A percentile compares a stretch with the other conserved stretches of the same genome.
phyloP scores from a whole-genome alignment of 2,329 filamentous ascomycete species.

The Trichoderma sp. region DNA sequence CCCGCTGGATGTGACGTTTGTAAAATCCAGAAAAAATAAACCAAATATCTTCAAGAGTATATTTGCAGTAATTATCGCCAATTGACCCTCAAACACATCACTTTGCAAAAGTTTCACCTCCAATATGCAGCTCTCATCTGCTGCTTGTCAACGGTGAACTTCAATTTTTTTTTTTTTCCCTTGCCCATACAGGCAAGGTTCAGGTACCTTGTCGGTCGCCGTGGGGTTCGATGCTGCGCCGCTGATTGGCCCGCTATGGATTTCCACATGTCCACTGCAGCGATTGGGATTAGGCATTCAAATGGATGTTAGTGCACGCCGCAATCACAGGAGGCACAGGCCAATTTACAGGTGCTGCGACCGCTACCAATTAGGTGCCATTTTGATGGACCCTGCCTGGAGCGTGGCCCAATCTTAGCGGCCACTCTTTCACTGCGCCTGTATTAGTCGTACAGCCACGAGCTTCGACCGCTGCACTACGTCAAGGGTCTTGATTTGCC shows the following conservation, averaged over 20 bases:
- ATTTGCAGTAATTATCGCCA: neutral
- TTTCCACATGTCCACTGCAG: neutral
- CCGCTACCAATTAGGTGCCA: neutral
- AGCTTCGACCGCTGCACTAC: constrained; percentile 14
- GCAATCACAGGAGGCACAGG: neutral
- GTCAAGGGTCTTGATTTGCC: constrained; percentile 19
- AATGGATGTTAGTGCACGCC: neutral
- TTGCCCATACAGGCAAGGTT: constrained; percentile 13
- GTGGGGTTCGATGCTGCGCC: constrained; percentile 28
- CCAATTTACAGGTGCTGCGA: neutral
- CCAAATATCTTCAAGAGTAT: neutral
- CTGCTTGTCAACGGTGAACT: constrained; percentile 7
- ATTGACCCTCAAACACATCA: neutral
- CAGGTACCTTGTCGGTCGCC: constrained; percentile 27
- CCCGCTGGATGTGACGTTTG: neutral
- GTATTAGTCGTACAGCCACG: constrained; percentile 13
- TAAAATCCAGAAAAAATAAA: neutral
- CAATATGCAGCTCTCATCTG: neutral
- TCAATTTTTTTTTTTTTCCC: constrained; percentile 6
- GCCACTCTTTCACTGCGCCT: neutral
- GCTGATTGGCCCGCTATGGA: constrained; percentile 33
- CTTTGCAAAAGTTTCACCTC: neutral
- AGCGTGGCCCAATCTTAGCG: constrained; percentile 8
- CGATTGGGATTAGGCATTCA: neutral
- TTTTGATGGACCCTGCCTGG: neutral